Conservation (phyloP, 768 basidiomycete genomes). For the Naganishia randhawae region DNA sequence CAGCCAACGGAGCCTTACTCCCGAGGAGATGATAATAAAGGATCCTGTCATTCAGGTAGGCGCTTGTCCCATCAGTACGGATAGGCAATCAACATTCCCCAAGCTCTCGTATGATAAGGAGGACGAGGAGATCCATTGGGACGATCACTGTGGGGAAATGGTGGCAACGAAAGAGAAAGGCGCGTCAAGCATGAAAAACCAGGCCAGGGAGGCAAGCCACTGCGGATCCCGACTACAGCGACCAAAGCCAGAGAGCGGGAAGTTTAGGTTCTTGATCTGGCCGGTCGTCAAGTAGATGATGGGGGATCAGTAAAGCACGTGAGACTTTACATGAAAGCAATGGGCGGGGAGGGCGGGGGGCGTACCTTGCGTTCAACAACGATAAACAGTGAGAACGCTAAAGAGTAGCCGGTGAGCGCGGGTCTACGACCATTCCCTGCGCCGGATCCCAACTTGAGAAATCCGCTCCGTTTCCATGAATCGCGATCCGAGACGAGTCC, state of each 20-base stretch:
- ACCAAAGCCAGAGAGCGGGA: constrained; percentile 2
- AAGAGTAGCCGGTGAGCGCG: not conserved
- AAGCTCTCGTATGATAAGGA: not conserved
- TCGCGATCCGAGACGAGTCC: not conserved
- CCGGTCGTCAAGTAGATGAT: not conserved
- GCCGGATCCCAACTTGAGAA: not conserved
- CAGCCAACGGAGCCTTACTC: not conserved
- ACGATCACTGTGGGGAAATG: not conserved
- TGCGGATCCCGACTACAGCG: not conserved
- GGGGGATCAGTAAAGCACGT: not conserved
- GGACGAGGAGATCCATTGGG: too few species aligned
- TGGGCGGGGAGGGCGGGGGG: not conserved
- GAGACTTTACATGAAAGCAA: not conserved
- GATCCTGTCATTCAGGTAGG: too few species aligned
- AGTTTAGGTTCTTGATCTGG: not conserved
- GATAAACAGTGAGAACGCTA: not conserved
- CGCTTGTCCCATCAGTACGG: too few species aligned
- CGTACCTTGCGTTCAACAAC: not conserved
- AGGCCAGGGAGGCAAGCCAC: not conserved
- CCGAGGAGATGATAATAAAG: not conserved
- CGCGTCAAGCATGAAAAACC: not conserved
- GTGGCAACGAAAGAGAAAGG: not conserved
- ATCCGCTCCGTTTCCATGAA: not conserved
- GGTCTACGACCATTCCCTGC: not conserved
- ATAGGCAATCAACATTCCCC: not conserved